Evolutionary conservation across 306 rosid genomes (phyloP).

Genomic region (Quillaja saponaria): DNA sequence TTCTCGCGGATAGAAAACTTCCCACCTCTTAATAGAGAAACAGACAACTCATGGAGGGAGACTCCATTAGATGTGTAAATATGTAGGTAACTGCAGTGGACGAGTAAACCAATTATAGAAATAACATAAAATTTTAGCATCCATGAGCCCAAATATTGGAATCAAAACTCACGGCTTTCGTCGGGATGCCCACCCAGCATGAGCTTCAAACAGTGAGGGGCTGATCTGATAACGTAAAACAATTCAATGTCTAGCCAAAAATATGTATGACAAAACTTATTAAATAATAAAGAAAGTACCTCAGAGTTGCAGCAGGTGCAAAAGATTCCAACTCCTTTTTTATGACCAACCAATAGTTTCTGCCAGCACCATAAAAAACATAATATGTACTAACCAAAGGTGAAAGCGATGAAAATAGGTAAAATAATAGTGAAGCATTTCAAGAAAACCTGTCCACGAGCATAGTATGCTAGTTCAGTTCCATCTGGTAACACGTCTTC

Average conservation of each 20-base stretch:
- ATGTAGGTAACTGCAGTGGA: conserved; percentile 70
- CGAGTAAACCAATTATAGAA: conserved; percentile 3
- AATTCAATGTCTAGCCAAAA: conserved; percentile 16
- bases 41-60: conserved; percentile 86
- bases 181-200: conserved; percentile 93
- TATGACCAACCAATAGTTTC: conserved; percentile 78
- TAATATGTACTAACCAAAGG: conserved; percentile 34
- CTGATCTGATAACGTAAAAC: conserved; percentile 61
- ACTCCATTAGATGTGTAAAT: conserved; percentile 91
- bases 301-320: conserved; percentile 79
- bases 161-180: conserved; percentile 90
- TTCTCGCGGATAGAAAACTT: conserved; percentile 56
- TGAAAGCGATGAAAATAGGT: conserved; percentile 4
- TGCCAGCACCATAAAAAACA: conserved; percentile 35
- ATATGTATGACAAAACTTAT: conserved; percentile 9
- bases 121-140: conserved; percentile 10
- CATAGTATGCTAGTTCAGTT: conserved; percentile 76
- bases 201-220: conserved; percentile 90
- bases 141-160: conserved; percentile 9
- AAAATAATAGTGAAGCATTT: conserved; percentile 4
- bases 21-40: conserved; percentile 60
- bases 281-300: conserved; percentile 43
- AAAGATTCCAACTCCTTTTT: conserved; percentile 62
- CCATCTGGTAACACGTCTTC: conserved; percentile 79
- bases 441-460: conserved; percentile 68